Base-by-base conservation (phyloP, 495 filamentous ascomycete genomes). In the Podospora comata region DNA sequence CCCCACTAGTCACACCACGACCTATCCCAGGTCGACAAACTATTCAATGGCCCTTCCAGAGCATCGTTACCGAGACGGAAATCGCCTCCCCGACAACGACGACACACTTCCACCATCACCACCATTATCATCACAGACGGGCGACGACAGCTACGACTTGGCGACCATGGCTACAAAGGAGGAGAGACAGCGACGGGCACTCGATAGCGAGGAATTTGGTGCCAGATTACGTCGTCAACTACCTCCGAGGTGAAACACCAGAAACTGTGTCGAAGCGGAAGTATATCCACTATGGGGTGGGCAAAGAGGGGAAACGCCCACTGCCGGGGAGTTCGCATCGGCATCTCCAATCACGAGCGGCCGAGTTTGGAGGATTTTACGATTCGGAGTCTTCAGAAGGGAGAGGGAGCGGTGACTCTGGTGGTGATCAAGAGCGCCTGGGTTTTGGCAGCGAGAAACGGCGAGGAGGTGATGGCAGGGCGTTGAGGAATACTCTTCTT, bases 141-240 rank as follows among this genome's bases (percentile, higher is more conserved):
- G 71, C 67, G 73, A 60, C 73, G 69, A n/a, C 70, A 61, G 27
- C 72, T n/a, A 30, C 67, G 23, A 39, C 59, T 39, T 18, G 62
- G 62, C 18, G 57, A 48, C 62, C 56, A 67, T 59, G 55, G 75
- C 76, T 53, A 71, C 78, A 57, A 73, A 72, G 60, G 76, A 77
- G 27, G 11, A 63, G 61, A 48, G 61, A 63, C 16, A 63, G 61
- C n/a, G 61, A 63, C 20, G 61, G 61, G 6, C 61, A 63, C 9
- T 63, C 61, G 3, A 32, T 63, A 18, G 28, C 61, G 34, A 28
- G 13, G n/a, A 63, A 32, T 67, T 66, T 83, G 18, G 75, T 83
- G 15, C 82, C 81, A 5, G 81, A 83, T 64, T 84, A 83, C 62
- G 79, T 83, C 27, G 73, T 79, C 66, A 83, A 79, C 65, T 84